Evolutionary conservation across 2,329 filamentous ascomycete genomes (phyloP).

Genomic region (Diaporthe velutina): DNA sequence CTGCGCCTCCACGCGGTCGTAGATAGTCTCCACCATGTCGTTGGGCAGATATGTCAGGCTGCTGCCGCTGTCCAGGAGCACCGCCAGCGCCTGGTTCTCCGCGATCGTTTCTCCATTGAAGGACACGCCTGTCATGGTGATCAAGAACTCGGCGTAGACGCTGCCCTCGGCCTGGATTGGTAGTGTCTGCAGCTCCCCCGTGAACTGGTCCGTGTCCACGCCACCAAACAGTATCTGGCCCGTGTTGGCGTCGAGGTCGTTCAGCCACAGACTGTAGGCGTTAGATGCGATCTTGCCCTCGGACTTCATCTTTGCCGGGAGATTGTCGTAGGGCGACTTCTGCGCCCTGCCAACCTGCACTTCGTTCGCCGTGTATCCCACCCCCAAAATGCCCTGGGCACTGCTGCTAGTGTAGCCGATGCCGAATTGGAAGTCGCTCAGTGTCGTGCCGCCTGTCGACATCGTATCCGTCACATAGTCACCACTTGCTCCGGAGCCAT

Average conservation of each 20-base stretch:
- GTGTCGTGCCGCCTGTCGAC: conserved; percentile 64
- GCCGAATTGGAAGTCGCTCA: conserved; percentile 77
- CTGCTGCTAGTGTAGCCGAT: conserved; percentile 75
- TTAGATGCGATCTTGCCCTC: conserved; percentile 73
- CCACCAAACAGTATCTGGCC: conserved; percentile 83
- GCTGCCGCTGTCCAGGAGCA: conserved; percentile 79
- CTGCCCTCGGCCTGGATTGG: conserved; percentile 71
- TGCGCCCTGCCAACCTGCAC: conserved; percentile 74
- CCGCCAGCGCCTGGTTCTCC: conserved; percentile 67
- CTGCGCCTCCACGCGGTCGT: conserved; percentile 68
- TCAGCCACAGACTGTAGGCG: conserved; percentile 82
- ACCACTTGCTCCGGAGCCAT: conserved; percentile 81
- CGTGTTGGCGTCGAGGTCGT: conserved; percentile 75
- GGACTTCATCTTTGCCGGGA: conserved; percentile 74
- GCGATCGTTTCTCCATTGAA: conserved; percentile 58
- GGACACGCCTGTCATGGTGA: conserved; percentile 74
- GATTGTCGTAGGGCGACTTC: conserved; percentile 72
- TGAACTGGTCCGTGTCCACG: conserved; percentile 75
- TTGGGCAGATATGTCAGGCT: conserved; percentile 77
- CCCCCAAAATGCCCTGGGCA: conserved; percentile 82
- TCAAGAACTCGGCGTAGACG: conserved; percentile 72
- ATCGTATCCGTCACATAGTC: conserved; percentile 86
- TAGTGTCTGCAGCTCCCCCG: conserved; percentile 73
- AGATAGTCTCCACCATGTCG: conserved; percentile 66
- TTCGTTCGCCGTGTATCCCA: conserved; percentile 87